Percentiles rank a stretch among this genome's conserved stretches.
Conservation (phyloP, 2,329 filamentous ascomycete species). For the Fusarium sp. region DNA sequence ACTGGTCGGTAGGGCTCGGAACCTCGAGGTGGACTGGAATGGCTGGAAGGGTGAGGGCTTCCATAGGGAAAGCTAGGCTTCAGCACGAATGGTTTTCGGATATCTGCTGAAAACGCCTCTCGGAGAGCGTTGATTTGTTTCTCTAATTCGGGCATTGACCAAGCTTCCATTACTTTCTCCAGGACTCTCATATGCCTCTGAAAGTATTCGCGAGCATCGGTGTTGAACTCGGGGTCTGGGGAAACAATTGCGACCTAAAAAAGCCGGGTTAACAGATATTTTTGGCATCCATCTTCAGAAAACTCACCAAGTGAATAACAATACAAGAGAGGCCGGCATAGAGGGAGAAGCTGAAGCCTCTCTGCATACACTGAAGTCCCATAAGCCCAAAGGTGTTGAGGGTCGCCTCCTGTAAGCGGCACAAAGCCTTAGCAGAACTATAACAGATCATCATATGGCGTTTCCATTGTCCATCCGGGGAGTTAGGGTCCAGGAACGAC, state of each 20-base stretch:
- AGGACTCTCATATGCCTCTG: slow-evolving; percentile 94
- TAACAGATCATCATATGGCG: slow-evolving; percentile 90
- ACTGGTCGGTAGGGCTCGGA: slow-evolving; percentile 65
- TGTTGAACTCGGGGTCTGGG: slow-evolving; percentile 89
- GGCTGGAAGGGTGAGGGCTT: slow-evolving; percentile 77
- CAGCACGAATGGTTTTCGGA: slow-evolving; percentile 86
- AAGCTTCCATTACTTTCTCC: slow-evolving; percentile 85
- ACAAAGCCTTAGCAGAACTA: slow-evolving; percentile 86
- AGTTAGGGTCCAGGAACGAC: slow-evolving; percentile 80
- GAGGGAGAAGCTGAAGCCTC: slow-evolving; percentile 96
- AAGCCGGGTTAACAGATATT: slow-evolving; percentile 10
- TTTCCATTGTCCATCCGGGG: slow-evolving; percentile 84
- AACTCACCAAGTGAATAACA: slow-evolving; percentile 88
- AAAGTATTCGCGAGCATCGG: slow-evolving; percentile 89
- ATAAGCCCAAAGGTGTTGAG: slow-evolving; percentile 82
- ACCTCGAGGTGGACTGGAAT: slow-evolving; percentile 74
- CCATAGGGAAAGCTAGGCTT: slow-evolving; percentile 91
- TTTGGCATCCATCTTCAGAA: neutral
- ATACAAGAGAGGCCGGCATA: slow-evolving; percentile 93
- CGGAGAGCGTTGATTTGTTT: slow-evolving; percentile 90
- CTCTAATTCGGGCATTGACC: slow-evolving; percentile 92
- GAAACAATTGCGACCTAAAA: slow-evolving; percentile 89
- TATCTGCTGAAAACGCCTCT: slow-evolving; percentile 91
- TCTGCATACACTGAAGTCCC: slow-evolving; percentile 91
- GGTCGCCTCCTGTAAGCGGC: slow-evolving; percentile 88